Conservation (phyloP, 2,329 filamentous ascomycete genomes). For the Cercospora sojina region DNA sequence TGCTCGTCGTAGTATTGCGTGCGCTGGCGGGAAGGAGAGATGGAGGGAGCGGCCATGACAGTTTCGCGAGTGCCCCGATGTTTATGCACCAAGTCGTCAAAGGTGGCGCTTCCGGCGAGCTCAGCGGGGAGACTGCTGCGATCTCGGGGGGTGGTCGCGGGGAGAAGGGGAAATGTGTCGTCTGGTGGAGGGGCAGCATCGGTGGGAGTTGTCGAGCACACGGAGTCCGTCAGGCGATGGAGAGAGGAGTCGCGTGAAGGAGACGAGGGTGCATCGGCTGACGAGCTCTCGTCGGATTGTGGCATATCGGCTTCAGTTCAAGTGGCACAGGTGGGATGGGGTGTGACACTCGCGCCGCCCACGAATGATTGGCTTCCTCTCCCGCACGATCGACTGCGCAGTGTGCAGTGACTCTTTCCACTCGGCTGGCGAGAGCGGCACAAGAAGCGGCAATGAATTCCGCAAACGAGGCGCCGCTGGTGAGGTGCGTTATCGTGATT, state of each 20-base stretch:
- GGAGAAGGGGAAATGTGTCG: neutral
- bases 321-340: conserved; percentile 7
- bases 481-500: neutral
- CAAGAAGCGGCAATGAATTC: neutral
- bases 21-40: conserved; percentile 36
- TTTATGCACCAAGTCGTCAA: conserved; percentile 26
- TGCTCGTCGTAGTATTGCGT: conserved; percentile 39
- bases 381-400: neutral
- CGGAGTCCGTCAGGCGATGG: neutral
- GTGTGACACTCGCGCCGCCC: conserved; percentile 16
- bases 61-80: conserved; percentile 24
- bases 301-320: conserved; percentile 22
- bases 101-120: conserved; percentile 15
- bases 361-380: conserved; percentile 3
- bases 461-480: neutral
- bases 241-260: conserved; percentile 10
- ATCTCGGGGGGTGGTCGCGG: neutral
- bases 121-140: conserved; percentile 21
- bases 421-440: neutral
- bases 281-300: conserved; percentile 17
- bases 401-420: neutral
- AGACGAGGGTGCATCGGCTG: conserved; percentile 18
- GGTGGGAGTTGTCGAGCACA: neutral
- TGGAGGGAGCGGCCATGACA: conserved; percentile 26
- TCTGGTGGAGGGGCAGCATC: neutral